phyloP scores from a whole-genome alignment of 805 yeast genomes.

The Metschnikowia similis region DNA sequence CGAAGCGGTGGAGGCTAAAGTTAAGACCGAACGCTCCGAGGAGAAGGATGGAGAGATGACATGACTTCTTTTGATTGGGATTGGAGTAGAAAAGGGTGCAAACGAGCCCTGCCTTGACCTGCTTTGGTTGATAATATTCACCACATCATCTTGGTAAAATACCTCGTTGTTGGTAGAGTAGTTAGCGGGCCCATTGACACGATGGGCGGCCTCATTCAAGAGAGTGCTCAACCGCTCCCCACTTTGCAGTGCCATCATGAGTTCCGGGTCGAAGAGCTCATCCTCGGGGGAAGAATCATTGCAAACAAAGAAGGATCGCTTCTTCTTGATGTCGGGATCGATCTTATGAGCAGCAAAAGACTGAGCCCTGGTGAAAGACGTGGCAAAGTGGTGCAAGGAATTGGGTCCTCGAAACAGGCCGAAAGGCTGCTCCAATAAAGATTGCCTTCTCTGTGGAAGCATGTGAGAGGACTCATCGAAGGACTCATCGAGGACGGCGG shows the following conservation, averaged over 20 bases:
- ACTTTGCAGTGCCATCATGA: constrained; percentile 58
- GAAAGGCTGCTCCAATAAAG: constrained; percentile 32
- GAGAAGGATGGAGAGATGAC: constrained; percentile 42
- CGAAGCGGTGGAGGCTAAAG: constrained; percentile 39
- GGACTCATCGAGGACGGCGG: constrained; percentile 12
- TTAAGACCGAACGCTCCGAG: constrained; percentile 36
- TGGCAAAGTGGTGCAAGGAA: constrained; percentile 73
- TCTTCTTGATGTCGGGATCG: constrained; percentile 52
- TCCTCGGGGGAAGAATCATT: constrained; percentile 39
- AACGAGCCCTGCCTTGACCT: constrained; percentile 28
- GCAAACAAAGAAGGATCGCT: constrained; percentile 54
- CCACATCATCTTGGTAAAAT: constrained; percentile 37
- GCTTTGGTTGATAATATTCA: constrained; percentile 21
- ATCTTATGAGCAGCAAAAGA: constrained; percentile 42
- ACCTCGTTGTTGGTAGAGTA: constrained; percentile 28
- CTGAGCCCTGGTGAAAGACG: constrained; percentile 76
- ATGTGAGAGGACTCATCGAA: constrained; percentile 12
- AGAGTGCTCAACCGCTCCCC: constrained; percentile 66
- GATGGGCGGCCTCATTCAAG: constrained; percentile 14
- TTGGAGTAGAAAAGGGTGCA: constrained; percentile 8
- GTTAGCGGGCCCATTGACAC: constrained; percentile 6
- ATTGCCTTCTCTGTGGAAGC: constrained; percentile 10
- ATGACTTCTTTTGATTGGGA: constrained; percentile 27
- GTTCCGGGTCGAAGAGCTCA: constrained; percentile 63
- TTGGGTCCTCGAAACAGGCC: constrained; percentile 64